Base-by-base conservation (phyloP, 495 filamentous ascomycete species). In the Cetradonia linearis region DNA sequence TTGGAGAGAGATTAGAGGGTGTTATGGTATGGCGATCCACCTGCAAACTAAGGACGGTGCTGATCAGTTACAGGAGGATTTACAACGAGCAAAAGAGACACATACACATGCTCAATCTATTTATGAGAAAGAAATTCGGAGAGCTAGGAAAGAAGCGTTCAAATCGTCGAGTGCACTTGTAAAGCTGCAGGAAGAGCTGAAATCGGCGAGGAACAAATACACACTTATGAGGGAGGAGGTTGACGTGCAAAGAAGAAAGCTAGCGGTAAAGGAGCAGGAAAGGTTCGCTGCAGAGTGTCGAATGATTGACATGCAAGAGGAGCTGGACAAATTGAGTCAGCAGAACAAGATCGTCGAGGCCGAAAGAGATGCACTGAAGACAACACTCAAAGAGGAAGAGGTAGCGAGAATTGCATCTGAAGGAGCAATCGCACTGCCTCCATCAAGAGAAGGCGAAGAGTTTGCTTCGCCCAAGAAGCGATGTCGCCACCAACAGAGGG, bases 51-150 rank as follows among this genome's bases (percentile, higher is more conserved):
- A 18, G 40, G 20, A 46, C 20, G 28, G 9, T n/a, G 33, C 59
- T 61, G 37, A 61, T 48, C 13, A 42, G 16, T 33, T 55, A 62
- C 64, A 88, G 85, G 89, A 92, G 71, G 87, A 88, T 66, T 79
- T 88, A 47, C 83, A 86, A 36, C 76, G 81, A 25, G 75, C 80
- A 18, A 91, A 92, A 73, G 87, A 92, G 67, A 84, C 84, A 16
- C 80, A 88, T 64, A 80, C 78, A 18, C 84, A 89, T 67, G 84
- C 87, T 58, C 78, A 86, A 68, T 68, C 81, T 27, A 71, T 90
- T 30, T 92, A 87, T 74, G 88, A 94, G 71, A 94, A 93, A 66
- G 89, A 94, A 68, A 83, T 92, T 38, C 76, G 87, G 49, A 82
- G 86, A 52, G 81, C 85, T n/a, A 77, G 87, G 34, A 94, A 92